Conservation (phyloP, 495 filamentous ascomycete species). For the Glutinoglossum americanum region DNA sequence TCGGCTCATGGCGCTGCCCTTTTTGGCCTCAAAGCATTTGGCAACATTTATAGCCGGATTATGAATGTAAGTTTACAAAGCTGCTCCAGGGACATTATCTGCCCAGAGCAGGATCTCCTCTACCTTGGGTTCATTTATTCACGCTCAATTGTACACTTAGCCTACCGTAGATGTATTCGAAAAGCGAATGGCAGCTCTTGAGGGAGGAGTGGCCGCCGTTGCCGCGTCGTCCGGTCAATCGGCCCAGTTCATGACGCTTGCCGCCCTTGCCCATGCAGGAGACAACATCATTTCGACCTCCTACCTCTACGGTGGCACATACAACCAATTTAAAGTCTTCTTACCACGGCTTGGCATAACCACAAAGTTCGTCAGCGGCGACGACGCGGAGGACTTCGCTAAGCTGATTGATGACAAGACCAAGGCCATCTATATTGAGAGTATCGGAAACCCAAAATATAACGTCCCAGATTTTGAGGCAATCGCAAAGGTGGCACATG, state of each 20-base stretch:
- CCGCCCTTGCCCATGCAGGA: conserved; percentile 59
- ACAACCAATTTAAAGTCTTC: conserved; percentile 94
- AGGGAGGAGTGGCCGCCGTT: conserved; percentile 80
- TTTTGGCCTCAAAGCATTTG: conserved; percentile 93
- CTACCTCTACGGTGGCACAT: conserved; percentile 91
- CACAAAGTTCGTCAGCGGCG: conserved; percentile 77
- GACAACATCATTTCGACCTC: conserved; percentile 92
- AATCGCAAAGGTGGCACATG: conserved; percentile 60
- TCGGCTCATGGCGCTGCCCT: conserved; percentile 89
- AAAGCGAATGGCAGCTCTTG: conserved; percentile 87
- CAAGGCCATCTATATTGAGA: conserved; percentile 91
- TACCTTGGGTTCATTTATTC: not conserved
- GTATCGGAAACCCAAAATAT: conserved; percentile 87
- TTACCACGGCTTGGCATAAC: conserved; percentile 69
- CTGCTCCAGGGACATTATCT: not conserved
- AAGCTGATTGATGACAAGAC: conserved; percentile 84
- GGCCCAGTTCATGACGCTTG: conserved; percentile 85
- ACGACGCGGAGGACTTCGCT: conserved; percentile 63
- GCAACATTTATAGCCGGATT: conserved; percentile 95
- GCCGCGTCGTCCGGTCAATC: conserved; percentile 81
- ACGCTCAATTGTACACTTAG: conserved; percentile 18
- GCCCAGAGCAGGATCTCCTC: not conserved
- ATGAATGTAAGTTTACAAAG: conserved; percentile 45
- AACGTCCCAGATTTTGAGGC: conserved; percentile 83
- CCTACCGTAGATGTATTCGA: conserved; percentile 96